phyloP scores from a whole-genome alignment of 2,329 filamentous ascomycete genomes.

The Cercospora sp. region DNA sequence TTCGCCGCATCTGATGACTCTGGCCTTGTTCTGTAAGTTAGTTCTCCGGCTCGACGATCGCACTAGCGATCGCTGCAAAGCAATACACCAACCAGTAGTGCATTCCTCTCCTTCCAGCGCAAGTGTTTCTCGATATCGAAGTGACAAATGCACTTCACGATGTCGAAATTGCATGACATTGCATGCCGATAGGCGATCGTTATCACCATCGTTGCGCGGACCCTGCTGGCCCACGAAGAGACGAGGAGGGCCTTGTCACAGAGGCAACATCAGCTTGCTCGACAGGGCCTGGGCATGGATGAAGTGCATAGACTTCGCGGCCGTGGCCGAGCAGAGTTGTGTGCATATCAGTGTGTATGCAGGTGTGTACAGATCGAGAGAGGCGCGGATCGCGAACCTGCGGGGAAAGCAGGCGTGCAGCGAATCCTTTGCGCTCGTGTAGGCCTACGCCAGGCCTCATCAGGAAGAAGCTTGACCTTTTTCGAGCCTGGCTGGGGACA shows the following conservation, averaged over 20 bases:
- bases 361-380: background rate
- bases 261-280: background rate
- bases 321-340: constrained; percentile 3
- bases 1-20: background rate
- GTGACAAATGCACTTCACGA: background rate
- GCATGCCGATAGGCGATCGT: constrained; percentile 5
- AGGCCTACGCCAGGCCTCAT: background rate
- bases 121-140: background rate
- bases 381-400: constrained; percentile 6
- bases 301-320: background rate
- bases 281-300: background rate
- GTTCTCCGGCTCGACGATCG: background rate
- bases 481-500: background rate
- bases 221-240: background rate
- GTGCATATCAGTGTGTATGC: background rate
- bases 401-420: constrained; percentile 2
- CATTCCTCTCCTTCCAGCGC: background rate
- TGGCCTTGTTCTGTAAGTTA: background rate
- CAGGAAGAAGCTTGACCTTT: constrained; percentile 2
- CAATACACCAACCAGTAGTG: background rate
- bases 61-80: background rate
- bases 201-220: background rate
- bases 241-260: background rate
- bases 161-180: background rate
- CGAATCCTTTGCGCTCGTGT: constrained; percentile 1